Base-by-base conservation (phyloP, 2,329 filamentous ascomycete genomes). In the Paraconiothyrium brasiliense region DNA sequence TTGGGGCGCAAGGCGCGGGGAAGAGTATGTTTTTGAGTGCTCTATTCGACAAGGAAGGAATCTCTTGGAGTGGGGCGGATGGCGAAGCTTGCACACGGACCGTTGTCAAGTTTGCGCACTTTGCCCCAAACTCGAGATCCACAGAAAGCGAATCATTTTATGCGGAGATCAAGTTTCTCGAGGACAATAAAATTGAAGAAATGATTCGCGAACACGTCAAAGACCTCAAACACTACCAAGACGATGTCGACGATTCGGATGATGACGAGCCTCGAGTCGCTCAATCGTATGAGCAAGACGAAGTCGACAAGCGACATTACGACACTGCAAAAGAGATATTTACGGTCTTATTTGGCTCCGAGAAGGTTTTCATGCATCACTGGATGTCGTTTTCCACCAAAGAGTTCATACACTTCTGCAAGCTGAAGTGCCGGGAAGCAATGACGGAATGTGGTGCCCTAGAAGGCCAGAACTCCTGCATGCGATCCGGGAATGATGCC, bases 271-370 rank as follows among this genome's bases (percentile, higher is more conserved):
- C 7, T n/a, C 50, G 44, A 14, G 34, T 8, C 8, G 57, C 44
- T 3, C 59, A 47, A 20, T 43, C 48, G 0, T 11, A 30, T 20
- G 27, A 35, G 0, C 59, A 69, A 30, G 68, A 71, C 43, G 62
- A 68, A 16, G n/a, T 59, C 6, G 70, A 73, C 37, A 16, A 54
- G 1, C 52, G 59, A 1, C 48, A 27, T 4, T 69, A 70, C 24
- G 59, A 71, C 2, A 72, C 71, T 3, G 71, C 71, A 0, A 58
- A 67, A 57, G 65, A 71, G 10, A 24, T 71, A 3, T 71, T 73
- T 24, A 11, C 41, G 5, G 67, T 68, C 0, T n/a, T 73, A 0
- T 71, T 69, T 47, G 67, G 70, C 0, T 64, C 57, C 0, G 43
- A 46, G 10, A 64, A 71, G 2, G 47, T 54, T 0, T 73, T 72